phyloP scores from a whole-genome alignment of 2,329 filamentous ascomycete genomes.

The Xylaria sp. region DNA sequence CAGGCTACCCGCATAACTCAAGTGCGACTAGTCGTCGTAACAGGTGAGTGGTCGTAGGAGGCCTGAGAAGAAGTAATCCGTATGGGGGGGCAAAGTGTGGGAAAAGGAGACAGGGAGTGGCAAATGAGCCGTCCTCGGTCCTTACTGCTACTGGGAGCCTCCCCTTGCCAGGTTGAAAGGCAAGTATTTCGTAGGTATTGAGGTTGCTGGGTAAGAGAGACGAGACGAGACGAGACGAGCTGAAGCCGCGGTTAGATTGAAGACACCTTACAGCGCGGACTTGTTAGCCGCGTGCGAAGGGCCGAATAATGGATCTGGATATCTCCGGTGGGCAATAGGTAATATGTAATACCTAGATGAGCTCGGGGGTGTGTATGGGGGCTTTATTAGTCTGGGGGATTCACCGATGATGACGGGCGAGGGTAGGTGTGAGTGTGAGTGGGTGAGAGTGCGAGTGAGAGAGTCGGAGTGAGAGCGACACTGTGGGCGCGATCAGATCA shows the following conservation, averaged over 20 bases:
- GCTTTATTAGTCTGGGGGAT: constrained; percentile 9
- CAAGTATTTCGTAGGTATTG: not conserved
- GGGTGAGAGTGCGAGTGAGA: not conserved
- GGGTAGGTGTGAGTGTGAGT: constrained; percentile 11
- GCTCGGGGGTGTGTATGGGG: constrained; percentile 6
- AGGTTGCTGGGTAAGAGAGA: constrained; percentile 1
- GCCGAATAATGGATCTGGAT: constrained; percentile 12
- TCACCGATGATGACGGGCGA: constrained; percentile 19
- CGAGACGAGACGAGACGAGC: not conserved
- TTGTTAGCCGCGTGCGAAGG: constrained; percentile 17
- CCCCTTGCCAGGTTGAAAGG: constrained; percentile 1
- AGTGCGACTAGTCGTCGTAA: constrained; percentile 8
- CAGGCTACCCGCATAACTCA: constrained; percentile 12
- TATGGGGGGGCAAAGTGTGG: not conserved
- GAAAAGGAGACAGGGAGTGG: not conserved
- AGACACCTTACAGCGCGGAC: constrained; percentile 1
- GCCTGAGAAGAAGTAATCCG: not conserved
- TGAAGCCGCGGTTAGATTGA: constrained; percentile 2
- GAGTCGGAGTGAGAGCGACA: not conserved
- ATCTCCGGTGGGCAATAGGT: constrained; percentile 5
- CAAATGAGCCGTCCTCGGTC: not conserved
- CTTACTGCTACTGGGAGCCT: not conserved
- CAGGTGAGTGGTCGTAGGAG: not conserved
- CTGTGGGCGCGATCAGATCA: constrained; percentile 16
- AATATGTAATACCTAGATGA: constrained; percentile 6